Evolutionary conservation across 768 basidiomycete genomes (phyloP).

Genomic region (Crepidotus variabilis): DNA sequence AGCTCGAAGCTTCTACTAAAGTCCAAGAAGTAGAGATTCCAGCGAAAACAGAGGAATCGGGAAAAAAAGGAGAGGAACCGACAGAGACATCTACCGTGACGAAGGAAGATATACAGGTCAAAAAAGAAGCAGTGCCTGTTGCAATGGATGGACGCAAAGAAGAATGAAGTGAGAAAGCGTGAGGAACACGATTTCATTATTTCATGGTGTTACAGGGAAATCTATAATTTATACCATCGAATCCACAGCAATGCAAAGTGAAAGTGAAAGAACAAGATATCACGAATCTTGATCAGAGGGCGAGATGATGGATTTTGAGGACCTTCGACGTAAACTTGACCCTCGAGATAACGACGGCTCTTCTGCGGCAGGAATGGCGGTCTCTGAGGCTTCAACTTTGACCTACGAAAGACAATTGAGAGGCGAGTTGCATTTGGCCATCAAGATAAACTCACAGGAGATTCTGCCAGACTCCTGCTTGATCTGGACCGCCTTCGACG

Average conservation of each 20-base stretch:
- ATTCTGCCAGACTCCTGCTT: constrained; percentile 20
- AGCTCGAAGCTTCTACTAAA: not conserved
- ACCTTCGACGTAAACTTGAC: constrained; percentile 40
- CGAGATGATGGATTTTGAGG: constrained; percentile 34
- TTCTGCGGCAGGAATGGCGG: constrained; percentile 26
- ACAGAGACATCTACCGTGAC: too few relatives aligned
- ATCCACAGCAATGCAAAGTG: not conserved
- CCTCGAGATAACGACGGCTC: constrained; percentile 12
- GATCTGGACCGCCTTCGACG: constrained; percentile 21
- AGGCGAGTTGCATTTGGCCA: not conserved
- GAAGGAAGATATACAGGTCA: not conserved
- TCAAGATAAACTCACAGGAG: constrained; percentile 14
- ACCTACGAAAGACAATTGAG: constrained; percentile 15
- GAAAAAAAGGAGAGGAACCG: too few relatives aligned
- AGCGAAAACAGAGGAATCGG: not conserved
- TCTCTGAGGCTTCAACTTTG: constrained; percentile 25
- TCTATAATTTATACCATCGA: not conserved
- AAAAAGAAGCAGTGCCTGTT: not conserved
- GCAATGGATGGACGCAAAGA: not conserved
- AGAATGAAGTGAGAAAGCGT: not conserved
- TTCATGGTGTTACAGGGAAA: not conserved
- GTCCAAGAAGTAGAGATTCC: not conserved
- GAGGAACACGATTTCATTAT: not conserved
- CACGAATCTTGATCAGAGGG: constrained; percentile 27
- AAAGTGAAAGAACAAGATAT: not conserved